phyloP scores from a whole-genome alignment of 306 rosid species.

The Trifolium pratense region DNA sequence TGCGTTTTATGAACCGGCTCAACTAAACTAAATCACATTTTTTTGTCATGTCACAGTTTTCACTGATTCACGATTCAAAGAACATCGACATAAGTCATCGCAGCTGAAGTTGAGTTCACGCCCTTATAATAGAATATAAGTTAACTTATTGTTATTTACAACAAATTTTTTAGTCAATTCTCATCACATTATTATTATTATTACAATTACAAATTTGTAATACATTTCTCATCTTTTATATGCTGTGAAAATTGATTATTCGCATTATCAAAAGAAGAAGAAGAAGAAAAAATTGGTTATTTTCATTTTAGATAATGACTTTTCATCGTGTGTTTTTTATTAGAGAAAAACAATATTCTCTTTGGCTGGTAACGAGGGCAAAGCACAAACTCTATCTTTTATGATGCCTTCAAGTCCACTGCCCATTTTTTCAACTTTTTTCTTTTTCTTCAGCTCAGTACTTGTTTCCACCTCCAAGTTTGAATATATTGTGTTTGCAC shows the following conservation, averaged over 20 bases:
- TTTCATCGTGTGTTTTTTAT: neutral
- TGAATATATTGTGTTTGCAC: conserved; percentile 10
- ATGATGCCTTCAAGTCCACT: conserved; percentile 34
- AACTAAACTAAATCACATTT: too few species aligned
- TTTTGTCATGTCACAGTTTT: too few species aligned
- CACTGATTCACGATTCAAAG: too few species aligned
- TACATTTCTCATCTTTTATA: neutral
- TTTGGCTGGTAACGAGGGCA: conserved; percentile 32
- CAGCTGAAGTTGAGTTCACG: too few species aligned
- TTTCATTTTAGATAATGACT: neutral
- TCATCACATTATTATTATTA: too few species aligned
- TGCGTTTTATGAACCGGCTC: too few species aligned
- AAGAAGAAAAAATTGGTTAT: too few species aligned
- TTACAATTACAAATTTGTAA: neutral
- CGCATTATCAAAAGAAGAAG: too few species aligned
- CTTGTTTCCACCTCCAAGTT: neutral
- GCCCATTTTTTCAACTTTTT: conserved; percentile 32
- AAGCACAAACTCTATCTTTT: conserved; percentile 48
- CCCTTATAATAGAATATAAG: too few species aligned
- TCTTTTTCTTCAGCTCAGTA: conserved; percentile 16
- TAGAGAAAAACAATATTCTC: neutral
- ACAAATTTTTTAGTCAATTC: too few species aligned
- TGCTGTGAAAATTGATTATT: neutral
- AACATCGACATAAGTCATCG: too few species aligned
- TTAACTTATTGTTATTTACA: too few species aligned